Percentiles rank a stretch among this genome's conserved stretches.
Conservation (phyloP, 805 yeast genomes). For the Blastobotrys chiropterorum region DNA sequence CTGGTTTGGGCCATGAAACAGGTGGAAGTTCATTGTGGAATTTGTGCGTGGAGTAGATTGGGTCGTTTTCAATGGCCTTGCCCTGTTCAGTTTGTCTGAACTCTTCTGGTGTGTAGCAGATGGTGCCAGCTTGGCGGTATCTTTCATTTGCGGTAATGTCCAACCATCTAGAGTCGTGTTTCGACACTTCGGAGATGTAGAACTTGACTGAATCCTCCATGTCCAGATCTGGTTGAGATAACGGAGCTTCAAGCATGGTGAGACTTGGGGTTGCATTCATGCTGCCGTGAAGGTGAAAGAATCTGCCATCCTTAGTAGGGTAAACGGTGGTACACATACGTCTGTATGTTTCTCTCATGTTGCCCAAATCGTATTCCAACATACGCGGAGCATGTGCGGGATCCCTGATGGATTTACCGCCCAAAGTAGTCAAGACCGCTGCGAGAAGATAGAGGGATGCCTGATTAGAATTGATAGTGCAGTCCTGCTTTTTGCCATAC, state of each 20-base stretch:
- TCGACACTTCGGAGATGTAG: neutral
- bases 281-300: conserved; percentile 2
- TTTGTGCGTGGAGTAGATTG: neutral
- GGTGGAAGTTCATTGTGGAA: conserved; percentile 1
- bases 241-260: conserved; percentile 1
- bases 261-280: conserved; percentile 1
- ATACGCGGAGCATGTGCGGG: neutral
- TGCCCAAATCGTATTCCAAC: neutral
- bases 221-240: neutral
- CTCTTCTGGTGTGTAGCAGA: conserved; percentile 3
- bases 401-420: neutral
- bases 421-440: neutral
- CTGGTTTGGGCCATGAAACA: neutral
- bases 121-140: conserved; percentile 1
- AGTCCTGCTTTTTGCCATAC: neutral
- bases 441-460: conserved; percentile 1
- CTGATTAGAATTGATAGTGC: neutral
- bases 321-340: neutral
- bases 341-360: neutral
- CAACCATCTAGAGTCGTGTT: neutral
- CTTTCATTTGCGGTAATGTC: conserved; percentile 4
- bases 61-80: neutral
- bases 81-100: conserved; percentile 4
- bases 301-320: conserved; percentile 1
- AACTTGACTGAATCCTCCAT: neutral